Percentiles rank a stretch among this genome's conserved stretches.
Conservation (phyloP, 1,284 basidiomycete species). For the Termitomyces sp. region DNA sequence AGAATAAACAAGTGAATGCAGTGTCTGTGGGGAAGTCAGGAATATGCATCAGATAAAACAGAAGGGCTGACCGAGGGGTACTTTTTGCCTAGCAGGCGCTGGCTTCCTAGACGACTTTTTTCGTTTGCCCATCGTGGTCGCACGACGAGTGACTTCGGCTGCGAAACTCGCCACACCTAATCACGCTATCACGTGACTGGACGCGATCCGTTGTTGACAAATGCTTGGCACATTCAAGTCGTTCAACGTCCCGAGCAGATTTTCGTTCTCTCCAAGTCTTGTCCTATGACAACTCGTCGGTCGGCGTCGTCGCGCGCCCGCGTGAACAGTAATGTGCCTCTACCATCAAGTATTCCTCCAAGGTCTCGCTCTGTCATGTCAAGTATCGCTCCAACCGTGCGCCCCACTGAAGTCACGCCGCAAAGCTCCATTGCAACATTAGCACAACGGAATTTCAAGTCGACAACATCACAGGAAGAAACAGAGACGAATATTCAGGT, state of each 20-base stretch:
- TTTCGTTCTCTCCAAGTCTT: slow-evolving; percentile 12
- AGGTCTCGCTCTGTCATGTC: slow-evolving; percentile 38
- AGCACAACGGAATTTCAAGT: slow-evolving; percentile 13
- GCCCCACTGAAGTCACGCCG: slow-evolving; percentile 23
- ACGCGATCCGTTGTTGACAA: slow-evolving; percentile 25
- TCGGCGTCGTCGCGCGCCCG: slow-evolving; percentile 40
- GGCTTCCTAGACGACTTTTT: slow-evolving; percentile 82
- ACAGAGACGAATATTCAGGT: slow-evolving; percentile 82
- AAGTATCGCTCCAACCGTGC: slow-evolving; percentile 27
- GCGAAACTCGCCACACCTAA: not conserved
- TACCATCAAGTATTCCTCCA: slow-evolving; percentile 19
- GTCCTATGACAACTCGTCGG: slow-evolving; percentile 49
- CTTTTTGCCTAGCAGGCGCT: slow-evolving; percentile 51
- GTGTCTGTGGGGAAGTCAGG: slow-evolving; percentile 47
- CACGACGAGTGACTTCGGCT: not conserved
- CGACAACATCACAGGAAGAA: slow-evolving; percentile 33
- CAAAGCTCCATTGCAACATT: slow-evolving; percentile 14
- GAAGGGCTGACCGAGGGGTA: slow-evolving; percentile 60
- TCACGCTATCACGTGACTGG: slow-evolving; percentile 14
- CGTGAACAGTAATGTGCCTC: slow-evolving; percentile 23
- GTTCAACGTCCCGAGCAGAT: slow-evolving; percentile 4
- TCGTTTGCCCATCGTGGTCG: slow-evolving; percentile 67
- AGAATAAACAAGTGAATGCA: slow-evolving; percentile 82
- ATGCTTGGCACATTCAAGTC: slow-evolving; percentile 9
- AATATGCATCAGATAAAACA: slow-evolving; percentile 2